Base-by-base conservation (phyloP, 345 rosid genomes). In the Kandelia obovata region DNA sequence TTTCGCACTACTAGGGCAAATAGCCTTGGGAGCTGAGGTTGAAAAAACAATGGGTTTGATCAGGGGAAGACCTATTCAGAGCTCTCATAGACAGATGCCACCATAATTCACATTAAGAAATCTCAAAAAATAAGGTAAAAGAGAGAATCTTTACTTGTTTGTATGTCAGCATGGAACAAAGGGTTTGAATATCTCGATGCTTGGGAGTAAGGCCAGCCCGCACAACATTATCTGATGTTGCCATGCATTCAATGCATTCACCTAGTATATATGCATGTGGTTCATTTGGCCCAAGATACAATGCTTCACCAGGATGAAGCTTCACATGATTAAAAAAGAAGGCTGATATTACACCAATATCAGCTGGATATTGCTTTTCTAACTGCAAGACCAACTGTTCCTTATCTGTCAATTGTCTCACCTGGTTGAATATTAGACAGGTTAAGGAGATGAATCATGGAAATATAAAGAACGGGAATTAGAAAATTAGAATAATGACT, bases 191-290 rank as follows among this genome's bases (percentile, higher is more conserved):
- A 68, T 96, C 99, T 69, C 90, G 83, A 68, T 82, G 85, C 80
- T 96, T 96, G 65, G 98, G 88, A 68, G 99, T 96, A 72, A 96
- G 95, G 71, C 99, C 99, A 70, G 99, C 99, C 46, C 99, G 87
- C 43, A 96, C 98, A 66, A 92, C 99, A 64, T 92, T 96, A 86
- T 96, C 98, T n/a, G 99, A 96, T 57, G 99, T 89, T 26, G 98
- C 99, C 99, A 96, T 96, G 87, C 96, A 90, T 66, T 96, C 99
- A 23, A 92, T 53, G 76, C 98, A 92, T 19, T 96, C 99, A 16
- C 99, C 99, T 10, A 66, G 83, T 60, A 96, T 64, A 68, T 96
- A 96, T 0, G 99, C 99, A 60, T 96, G 99, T 4, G 96, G 99
- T 76, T 90, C 98, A 73, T 96, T 90, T 57, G 97, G 90, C 75